Evolutionary conservation across 139 green algal genomes (phyloP), one percentile per base, ranked within the genome.

Genomic region (Micractinium conductrix): DNA sequence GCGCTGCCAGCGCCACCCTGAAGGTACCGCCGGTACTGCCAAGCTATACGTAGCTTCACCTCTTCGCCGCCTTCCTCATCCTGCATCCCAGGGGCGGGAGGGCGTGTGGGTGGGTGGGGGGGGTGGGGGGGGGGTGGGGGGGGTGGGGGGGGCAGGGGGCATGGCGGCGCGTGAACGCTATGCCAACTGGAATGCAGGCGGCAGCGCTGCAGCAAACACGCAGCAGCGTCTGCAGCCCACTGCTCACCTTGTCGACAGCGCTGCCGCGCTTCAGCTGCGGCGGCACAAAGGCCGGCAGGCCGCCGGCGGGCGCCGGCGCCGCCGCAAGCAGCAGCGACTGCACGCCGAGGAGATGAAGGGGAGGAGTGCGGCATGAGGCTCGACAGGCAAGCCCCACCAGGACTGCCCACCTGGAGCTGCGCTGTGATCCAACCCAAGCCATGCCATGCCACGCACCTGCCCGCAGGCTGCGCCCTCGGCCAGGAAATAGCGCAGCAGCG

Each of bases 11-110:
- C n/a, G 65, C 65, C 65, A 3, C 12, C n/a, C 37, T 94, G 79
- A 28, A 97, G 93, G 88, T 97, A 97, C 70, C 94, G 93, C 22
- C 91, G 67, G 90, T 98, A 98, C 86, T 97, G 95, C 95, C 95
- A 98, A 8, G 95, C 95, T 35, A 98, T 98, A 4, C 90, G 88
- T 73, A 98, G 89, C 33, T 78, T 80, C 53, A 88, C 43, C 5
- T 88, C 72, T 16, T 60, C 73, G 35, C 60, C 78, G 9, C 33
- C 62, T n/a, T 83, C 78, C 17, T 65, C 78, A 1, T 83, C 74
- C 48, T 68, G 48, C 48, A 37, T 2, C 6, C 53, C n/a, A n/a
- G n/a, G n/a, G n/a, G n/a, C n/a, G n/a, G n/a, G n/a, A n/a, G n/a
- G n/a, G n/a, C n/a, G n/a, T n/a, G n/a, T n/a, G n/a, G n/a, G n/a